A percentile compares a stretch with the other conserved stretches of the same genome.
Conservation (phyloP, 176 grass and related monocot species). For the Cymbopogon citratus region DNA sequence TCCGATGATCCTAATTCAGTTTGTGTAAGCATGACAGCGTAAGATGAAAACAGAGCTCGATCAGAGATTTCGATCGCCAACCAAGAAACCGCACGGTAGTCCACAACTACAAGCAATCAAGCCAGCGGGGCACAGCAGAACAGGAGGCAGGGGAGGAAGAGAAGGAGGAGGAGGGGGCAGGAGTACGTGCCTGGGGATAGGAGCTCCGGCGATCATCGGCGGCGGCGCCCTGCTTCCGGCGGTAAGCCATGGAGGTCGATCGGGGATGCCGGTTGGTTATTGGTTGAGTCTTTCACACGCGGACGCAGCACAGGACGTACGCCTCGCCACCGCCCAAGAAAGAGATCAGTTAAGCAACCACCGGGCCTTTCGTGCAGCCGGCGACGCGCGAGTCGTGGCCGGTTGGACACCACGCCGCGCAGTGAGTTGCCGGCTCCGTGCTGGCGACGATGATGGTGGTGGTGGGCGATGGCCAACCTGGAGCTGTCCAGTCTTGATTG, state of each 20-base stretch:
- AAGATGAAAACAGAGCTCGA: no score
- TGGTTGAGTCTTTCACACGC: neutral
- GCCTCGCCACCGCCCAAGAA: neutral
- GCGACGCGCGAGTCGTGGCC: no score
- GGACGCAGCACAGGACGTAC: neutral
- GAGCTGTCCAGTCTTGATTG: no score
- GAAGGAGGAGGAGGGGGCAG: no score
- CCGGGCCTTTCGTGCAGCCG: no score
- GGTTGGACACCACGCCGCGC: no score
- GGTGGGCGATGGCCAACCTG: no score
- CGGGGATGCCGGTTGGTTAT: neutral
- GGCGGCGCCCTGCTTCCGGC: constrained; percentile 36
- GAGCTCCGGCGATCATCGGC: constrained; percentile 24
- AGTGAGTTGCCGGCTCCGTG: no score
- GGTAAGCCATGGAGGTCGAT: constrained; percentile 43
- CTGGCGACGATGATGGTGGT: no score
- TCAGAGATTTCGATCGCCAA: no score
- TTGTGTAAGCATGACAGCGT: neutral
- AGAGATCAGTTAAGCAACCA: neutral
- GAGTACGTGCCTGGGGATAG: constrained; percentile 23
- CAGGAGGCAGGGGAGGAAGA: neutral
- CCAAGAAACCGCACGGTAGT: no score
- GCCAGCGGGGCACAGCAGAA: neutral
- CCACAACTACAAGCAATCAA: no score
- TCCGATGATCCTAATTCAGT: neutral